Base-by-base conservation (phyloP, 352 stramenopile species). In the Globisporangium abappressorium region DNA sequence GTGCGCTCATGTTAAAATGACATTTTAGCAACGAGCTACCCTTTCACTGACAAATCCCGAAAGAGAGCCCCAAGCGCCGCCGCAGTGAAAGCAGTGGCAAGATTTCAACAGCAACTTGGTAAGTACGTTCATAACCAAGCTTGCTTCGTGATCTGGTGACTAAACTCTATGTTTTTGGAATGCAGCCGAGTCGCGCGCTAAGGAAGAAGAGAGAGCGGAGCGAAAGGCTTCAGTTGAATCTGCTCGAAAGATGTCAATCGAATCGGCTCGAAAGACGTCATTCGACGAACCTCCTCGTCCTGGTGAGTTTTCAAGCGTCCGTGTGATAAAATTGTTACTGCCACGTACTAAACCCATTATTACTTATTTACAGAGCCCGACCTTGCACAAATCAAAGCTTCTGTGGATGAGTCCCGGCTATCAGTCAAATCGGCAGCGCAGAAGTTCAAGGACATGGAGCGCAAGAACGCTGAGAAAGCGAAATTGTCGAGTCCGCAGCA, bases 361-460 rank as follows among this genome's bases (percentile, higher is more conserved):
- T 54, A 24, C 1, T 20, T 49, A 30, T 7, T 12, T 18, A n/a
- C 57, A 85, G 81, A 85, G n/a, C 64, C 77, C 18, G 78, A 86
- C 53, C 70, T 90, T 55, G 73, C 81, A 15, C 75, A 87, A 38
- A 85, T 90, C 62, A 89, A 87, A 63, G 70, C 76, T 0, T 80
- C 80, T 20, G 77, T 91, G 1, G 82, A 91, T 36, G 71, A 69
- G 12, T 73, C 71, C 41, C 82, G 80, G 38, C 65, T 85, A 6
- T 82, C 86, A 9, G 74, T 88, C 26, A 76, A 74, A 49, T 86
- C 79, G 12, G 80, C 82, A 51, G 79, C 82, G 3, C 77, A 87
- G 53, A 85, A 83, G 53, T 89, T 91, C 65, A 78, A 78, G 4
- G 79, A 87, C 20, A 84, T 89, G 79, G 82, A 91, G 59, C 79